Conservation (phyloP, 2,329 filamentous ascomycete genomes). For the Aspergillus glaucus region DNA sequence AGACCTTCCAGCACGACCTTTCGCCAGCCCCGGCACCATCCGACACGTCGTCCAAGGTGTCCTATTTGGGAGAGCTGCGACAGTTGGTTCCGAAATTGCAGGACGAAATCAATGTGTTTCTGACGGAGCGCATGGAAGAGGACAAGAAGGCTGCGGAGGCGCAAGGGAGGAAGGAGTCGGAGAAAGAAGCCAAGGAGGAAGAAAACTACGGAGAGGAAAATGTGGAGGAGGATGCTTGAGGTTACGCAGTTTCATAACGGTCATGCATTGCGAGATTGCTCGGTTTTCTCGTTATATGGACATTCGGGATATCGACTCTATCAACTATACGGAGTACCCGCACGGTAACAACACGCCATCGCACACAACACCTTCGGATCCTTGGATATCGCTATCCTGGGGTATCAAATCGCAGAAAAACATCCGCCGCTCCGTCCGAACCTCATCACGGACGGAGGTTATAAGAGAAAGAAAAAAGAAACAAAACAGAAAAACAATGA, state of each 20-base stretch:
- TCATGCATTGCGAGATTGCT: background rate
- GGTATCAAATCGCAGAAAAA: constrained; percentile 31
- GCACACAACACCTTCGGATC: constrained; percentile 6
- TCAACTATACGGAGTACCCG: background rate
- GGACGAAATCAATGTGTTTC: constrained; percentile 51
- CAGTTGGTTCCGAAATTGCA: constrained; percentile 47
- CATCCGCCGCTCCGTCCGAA: constrained; percentile 13
- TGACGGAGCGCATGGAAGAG: constrained; percentile 58
- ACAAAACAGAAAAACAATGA: constrained; percentile 9
- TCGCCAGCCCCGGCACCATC: constrained; percentile 13
- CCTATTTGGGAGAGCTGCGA: constrained; percentile 49
- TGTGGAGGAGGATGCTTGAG: constrained; percentile 54
- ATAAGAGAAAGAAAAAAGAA: constrained; percentile 1
- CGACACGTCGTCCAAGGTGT: constrained; percentile 35
- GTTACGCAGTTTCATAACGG: background rate
- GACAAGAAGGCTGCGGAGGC: constrained; percentile 44
- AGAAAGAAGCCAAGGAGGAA: constrained; percentile 39
- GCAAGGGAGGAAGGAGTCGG: constrained; percentile 28
- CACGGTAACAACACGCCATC: background rate
- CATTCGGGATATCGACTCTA: background rate
- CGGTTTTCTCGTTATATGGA: background rate
- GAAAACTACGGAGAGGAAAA: constrained; percentile 79
- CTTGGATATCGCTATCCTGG: constrained; percentile 21
- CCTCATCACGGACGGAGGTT: constrained; percentile 3
- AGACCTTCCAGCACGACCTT: constrained; percentile 29